Conservation (phyloP, 768 basidiomycete genomes). For the Serendipita sp. region DNA sequence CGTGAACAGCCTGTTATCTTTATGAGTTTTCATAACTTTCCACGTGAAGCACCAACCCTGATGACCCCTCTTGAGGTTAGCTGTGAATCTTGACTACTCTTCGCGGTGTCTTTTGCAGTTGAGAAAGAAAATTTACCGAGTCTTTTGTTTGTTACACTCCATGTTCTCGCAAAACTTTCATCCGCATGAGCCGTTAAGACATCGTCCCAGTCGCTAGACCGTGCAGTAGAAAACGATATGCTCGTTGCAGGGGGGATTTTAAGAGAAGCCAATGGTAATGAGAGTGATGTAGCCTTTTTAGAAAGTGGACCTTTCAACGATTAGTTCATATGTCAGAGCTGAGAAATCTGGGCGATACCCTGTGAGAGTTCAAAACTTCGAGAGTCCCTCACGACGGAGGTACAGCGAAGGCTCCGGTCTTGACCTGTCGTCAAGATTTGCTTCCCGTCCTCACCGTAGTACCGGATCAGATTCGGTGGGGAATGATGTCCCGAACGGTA, state of each 20-base stretch:
- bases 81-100: conserved; percentile 28
- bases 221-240: conserved; percentile 59
- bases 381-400: conserved; percentile 87
- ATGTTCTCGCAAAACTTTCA: conserved; percentile 68
- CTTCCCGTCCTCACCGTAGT: conserved; percentile 96
- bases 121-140: conserved; percentile 60
- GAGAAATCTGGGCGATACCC: conserved; percentile 27
- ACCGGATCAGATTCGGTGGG: conserved; percentile 82
- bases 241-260: conserved; percentile 72
- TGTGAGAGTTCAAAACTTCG: conserved; percentile 89
- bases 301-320: conserved; percentile 50
- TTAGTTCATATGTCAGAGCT: neutral
- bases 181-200: conserved; percentile 80
- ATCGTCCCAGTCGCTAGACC: conserved; percentile 95
- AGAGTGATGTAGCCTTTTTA: conserved; percentile 63
- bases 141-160: conserved; percentile 71
- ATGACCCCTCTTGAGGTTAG: conserved; percentile 37
- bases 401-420: conserved; percentile 78
- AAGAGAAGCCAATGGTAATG: conserved; percentile 62
- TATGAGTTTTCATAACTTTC: neutral
- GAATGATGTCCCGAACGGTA: conserved; percentile 82
- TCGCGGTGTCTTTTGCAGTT: conserved; percentile 32
- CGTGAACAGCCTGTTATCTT: conserved; percentile 40
- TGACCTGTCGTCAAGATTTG: conserved; percentile 71
- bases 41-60: conserved; percentile 35